These are phyloP conservation scores for Cylindrotheca closterium DNA, from an alignment of 108 stramenopile genomes.

Conservation along the genomic window DNA sequence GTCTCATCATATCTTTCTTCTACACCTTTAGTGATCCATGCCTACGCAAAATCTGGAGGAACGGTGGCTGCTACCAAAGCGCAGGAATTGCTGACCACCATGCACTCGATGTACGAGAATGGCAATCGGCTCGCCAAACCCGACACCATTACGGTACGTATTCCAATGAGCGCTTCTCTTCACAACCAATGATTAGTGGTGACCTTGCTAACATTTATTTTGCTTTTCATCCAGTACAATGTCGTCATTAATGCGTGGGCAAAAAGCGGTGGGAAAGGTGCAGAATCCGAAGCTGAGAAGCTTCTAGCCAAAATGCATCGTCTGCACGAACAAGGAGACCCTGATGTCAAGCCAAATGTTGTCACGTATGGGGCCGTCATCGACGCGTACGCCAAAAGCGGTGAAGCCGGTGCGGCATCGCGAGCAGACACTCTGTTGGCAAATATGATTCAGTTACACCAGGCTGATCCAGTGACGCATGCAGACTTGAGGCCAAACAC, in stretches of 20 bases:
- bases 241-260: slow-evolving; percentile 85
- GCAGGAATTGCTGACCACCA: slow-evolving; percentile 65
- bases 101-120: slow-evolving; percentile 70
- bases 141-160: slow-evolving; percentile 76
- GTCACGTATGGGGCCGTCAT: slow-evolving; percentile 88
- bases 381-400: slow-evolving; percentile 81
- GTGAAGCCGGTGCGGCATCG: slow-evolving; percentile 73
- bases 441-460: slow-evolving; percentile 76
- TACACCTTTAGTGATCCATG: slow-evolving; percentile 67
- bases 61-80: slow-evolving; percentile 75
- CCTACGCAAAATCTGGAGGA: slow-evolving; percentile 55
- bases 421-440: slow-evolving; percentile 75
- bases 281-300: slow-evolving; percentile 72
- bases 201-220: background rate
- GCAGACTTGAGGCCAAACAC: slow-evolving; percentile 77
- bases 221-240: slow-evolving; percentile 45
- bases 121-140: slow-evolving; percentile 73
- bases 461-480: slow-evolving; percentile 69
- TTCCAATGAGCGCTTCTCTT: slow-evolving; percentile 46
- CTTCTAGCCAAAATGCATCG: slow-evolving; percentile 76
- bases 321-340: slow-evolving; percentile 62
- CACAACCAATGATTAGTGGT: slow-evolving; percentile 18
- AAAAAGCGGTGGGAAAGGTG: slow-evolving; percentile 79
- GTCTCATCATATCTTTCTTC: slow-evolving; percentile 42
- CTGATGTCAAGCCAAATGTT: slow-evolving; percentile 79